Conservation (phyloP, 768 basidiomycete genomes). For the Crucibulum laeve region DNA sequence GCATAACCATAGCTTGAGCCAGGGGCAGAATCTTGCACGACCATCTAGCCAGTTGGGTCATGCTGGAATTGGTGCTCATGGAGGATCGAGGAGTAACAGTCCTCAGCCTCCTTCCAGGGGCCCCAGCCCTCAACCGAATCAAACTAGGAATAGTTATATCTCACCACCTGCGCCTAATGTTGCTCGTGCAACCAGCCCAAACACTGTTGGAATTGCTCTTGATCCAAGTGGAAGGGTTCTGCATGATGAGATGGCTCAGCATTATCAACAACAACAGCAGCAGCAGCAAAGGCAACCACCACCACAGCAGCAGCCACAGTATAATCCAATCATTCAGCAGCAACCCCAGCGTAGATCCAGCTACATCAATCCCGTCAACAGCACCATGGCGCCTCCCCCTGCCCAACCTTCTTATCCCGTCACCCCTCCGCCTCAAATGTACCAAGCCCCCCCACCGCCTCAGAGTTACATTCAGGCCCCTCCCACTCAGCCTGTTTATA, state of each 20-base stretch:
- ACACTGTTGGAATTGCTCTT: constrained; percentile 76
- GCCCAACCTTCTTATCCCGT: constrained; percentile 30
- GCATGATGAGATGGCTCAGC: constrained; percentile 74
- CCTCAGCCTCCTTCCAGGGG: constrained; percentile 55
- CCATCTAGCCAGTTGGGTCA: constrained; percentile 64
- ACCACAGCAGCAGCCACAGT: constrained; percentile 24
- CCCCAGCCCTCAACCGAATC: constrained; percentile 46
- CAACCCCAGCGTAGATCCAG: constrained; percentile 27
- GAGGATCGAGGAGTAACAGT: constrained; percentile 56
- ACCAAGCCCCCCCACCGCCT: constrained; percentile 32
- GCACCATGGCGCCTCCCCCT: constrained; percentile 25
- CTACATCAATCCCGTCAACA: constrained; percentile 23
- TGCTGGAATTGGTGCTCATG: constrained; percentile 80
- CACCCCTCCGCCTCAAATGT: constrained; percentile 32
- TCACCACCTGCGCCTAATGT: constrained; percentile 29
- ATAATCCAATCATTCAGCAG: constrained; percentile 24
- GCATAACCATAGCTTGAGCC: constrained; percentile 20
- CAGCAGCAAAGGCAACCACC: constrained; percentile 31
- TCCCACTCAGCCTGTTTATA: constrained; percentile 30
- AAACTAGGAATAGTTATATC: constrained; percentile 30
- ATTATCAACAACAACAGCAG: constrained; percentile 42
- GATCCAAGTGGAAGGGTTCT: constrained; percentile 79
- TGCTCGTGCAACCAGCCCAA: constrained; percentile 66
- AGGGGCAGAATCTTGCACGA: constrained; percentile 39
- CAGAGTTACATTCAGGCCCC: constrained; percentile 27